Evolutionary conservation across 345 rosid genomes (phyloP), one percentile per base, ranked within the genome.

Genomic region (Lepidium didymum): DNA sequence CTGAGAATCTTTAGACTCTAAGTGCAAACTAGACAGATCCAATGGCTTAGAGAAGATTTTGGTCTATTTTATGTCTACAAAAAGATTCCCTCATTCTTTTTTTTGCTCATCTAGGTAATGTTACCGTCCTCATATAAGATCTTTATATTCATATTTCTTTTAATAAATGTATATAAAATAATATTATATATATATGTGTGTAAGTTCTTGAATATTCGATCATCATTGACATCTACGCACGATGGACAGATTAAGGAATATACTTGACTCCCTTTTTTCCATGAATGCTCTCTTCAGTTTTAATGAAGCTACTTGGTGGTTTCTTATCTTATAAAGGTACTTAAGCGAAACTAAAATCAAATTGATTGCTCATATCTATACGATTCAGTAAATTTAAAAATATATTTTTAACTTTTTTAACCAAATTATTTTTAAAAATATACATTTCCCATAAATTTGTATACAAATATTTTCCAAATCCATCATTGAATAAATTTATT

Each of bases 211-310:
- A 70, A 62, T 62, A 70, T 62, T 70, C 68, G 56, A 62, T 62
- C 69, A 71, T 62, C 75, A 62, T 54, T 71, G 63, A 36, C 41
- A 71, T 62, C 64, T 44, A 54, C 56, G 75, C 75, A 71, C 69
- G 63, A 71, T 71, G 33, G 41, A 62, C 62, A 45, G 8, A 54
- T 44, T 45, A 62, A 44, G 75, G 33, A 71, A 57, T 54, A 54
- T 25, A 41, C 8, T 71, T 71, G 69, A 71, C 63, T 53, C 45
- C 35, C 75, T 62, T 54, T 62, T 50, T 37, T 4, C 34, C 42
- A 54, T 62, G 25, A 62, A 54, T 71, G 14, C 46, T 35, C 27
- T 42, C 62, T 70, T 61, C 46, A 23, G 47, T 43, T 70, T 52
- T 5, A 51, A 7, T 29, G 43, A 59, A 49, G 36, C 19, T 29